Percentiles rank a stretch among this genome's conserved stretches.
phyloP scores from a whole-genome alignment of 371 early-diverging fungal genomes.

The Mortierella sp. region DNA sequence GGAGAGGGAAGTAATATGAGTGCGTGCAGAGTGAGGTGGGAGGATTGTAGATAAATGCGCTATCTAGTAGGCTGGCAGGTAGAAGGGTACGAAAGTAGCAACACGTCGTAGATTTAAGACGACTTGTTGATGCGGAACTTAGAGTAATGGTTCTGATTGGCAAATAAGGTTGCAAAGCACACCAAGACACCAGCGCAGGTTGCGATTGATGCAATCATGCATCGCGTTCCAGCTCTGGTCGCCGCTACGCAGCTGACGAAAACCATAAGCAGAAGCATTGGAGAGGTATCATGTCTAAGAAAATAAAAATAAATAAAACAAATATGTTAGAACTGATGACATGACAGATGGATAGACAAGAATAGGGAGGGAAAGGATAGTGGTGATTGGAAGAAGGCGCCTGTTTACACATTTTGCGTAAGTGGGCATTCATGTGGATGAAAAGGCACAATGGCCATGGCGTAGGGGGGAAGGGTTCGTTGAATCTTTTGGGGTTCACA shows the following conservation, averaged over 20 bases:
- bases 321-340: conserved; percentile 5
- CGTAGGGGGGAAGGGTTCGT: neutral
- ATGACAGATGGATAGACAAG: neutral
- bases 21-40: neutral
- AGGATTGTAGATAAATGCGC: too few species aligned
- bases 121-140: conserved; percentile 32
- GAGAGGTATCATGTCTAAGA: conserved; percentile 43
- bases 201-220: conserved; percentile 40
- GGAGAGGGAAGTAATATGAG: neutral
- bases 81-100: neutral
- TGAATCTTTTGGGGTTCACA: neutral
- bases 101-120: too few species aligned
- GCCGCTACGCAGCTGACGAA: conserved; percentile 34
- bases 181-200: conserved; percentile 36
- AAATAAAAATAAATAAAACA: neutral
- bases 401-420: neutral
- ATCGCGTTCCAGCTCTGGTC: conserved; percentile 43
- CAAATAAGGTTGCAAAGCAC: conserved; percentile 40
- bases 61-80: too few species aligned
- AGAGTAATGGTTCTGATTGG: conserved; percentile 33
- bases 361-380: neutral
- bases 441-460: neutral
- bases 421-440: neutral
- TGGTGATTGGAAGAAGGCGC: too few species aligned
- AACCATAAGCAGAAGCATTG: conserved; percentile 33